Percentiles rank a stretch among this genome's conserved stretches.
phyloP scores from a whole-genome alignment of 306 rosid species.

The Begonia masoniana region DNA sequence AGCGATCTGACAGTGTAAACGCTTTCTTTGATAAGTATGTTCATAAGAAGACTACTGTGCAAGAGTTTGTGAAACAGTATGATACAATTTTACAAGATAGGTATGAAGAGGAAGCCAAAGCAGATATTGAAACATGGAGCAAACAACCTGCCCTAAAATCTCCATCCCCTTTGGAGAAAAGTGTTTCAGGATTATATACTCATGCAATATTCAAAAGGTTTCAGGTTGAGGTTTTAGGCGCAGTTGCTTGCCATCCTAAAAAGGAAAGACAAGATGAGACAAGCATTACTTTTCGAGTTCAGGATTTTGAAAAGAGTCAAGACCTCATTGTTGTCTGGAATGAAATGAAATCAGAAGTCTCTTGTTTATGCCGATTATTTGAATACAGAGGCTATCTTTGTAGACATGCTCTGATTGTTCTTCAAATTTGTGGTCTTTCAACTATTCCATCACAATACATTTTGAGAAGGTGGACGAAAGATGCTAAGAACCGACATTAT shows the following conservation, averaged over 20 bases:
- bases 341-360: constrained; percentile 56
- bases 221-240: constrained; percentile 92
- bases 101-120: constrained; percentile 98
- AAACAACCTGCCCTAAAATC: constrained; percentile 61
- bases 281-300: constrained; percentile 46
- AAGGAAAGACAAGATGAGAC: constrained; percentile 59
- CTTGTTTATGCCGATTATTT: constrained; percentile 71
- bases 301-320: constrained; percentile 66
- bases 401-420: constrained; percentile 89
- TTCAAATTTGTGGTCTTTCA: constrained; percentile 73
- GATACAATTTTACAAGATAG: constrained; percentile 83
- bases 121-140: constrained; percentile 91
- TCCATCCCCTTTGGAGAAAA: constrained; percentile 94
- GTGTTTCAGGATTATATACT: constrained; percentile 65
- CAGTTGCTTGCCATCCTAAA: constrained; percentile 91
- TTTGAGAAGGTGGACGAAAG: constrained; percentile 87
- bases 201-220: constrained; percentile 82
- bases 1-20: constrained; percentile 88
- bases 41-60: constrained; percentile 80
- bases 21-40: constrained; percentile 85
- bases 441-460: constrained; percentile 70
- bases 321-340: constrained; percentile 59
- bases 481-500: constrained; percentile 55
- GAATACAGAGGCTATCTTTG: constrained; percentile 96
- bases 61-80: constrained; percentile 77